A percentile compares a stretch with the other conserved stretches of the same genome.
Conservation (phyloP, 257 asterid species). For the Euphrasia confusa region DNA sequence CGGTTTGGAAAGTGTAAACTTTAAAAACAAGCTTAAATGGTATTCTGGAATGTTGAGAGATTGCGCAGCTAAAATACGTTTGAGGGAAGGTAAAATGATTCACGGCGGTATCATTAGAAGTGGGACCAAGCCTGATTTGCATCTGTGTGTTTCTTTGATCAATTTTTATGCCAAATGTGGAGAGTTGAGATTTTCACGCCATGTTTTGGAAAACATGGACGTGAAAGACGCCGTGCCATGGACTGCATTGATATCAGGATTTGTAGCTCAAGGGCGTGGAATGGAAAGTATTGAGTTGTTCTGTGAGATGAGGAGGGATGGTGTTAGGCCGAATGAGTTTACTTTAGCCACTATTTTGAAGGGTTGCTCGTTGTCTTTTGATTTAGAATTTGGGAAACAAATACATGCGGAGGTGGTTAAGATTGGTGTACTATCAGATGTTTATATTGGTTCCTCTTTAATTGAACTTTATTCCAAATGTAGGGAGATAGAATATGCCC, state of each 20-base stretch:
- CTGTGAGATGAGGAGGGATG: constrained; percentile 58
- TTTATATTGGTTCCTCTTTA: constrained; percentile 65
- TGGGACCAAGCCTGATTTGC: constrained; percentile 52
- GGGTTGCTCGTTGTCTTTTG: constrained; percentile 59
- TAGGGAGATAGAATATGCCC: constrained; percentile 60
- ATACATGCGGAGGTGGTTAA: constrained; percentile 67
- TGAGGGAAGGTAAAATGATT: constrained; percentile 52
- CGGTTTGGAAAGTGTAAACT: constrained; percentile 19
- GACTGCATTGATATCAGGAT: constrained; percentile 80
- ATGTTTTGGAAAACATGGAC: constrained; percentile 53
- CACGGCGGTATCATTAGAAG: constrained; percentile 56
- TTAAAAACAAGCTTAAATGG: constrained; percentile 37
- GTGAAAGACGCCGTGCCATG: constrained; percentile 63
- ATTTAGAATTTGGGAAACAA: constrained; percentile 68
- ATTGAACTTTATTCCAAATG: constrained; percentile 69
- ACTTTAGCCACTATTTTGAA: constrained; percentile 70
- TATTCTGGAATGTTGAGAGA: constrained; percentile 51
- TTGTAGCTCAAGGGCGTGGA: constrained; percentile 63
- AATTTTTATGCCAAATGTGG: constrained; percentile 72
- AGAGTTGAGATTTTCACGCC: constrained; percentile 33
- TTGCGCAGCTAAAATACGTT: constrained; percentile 37
- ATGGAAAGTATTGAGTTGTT: constrained; percentile 49
- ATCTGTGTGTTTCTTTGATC: constrained; percentile 67
- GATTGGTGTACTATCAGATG: constrained; percentile 53
- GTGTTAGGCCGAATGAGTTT: constrained; percentile 65